Evolutionary conservation across 352 stramenopile genomes (phyloP).

Genomic region (Globisporangium solare): DNA sequence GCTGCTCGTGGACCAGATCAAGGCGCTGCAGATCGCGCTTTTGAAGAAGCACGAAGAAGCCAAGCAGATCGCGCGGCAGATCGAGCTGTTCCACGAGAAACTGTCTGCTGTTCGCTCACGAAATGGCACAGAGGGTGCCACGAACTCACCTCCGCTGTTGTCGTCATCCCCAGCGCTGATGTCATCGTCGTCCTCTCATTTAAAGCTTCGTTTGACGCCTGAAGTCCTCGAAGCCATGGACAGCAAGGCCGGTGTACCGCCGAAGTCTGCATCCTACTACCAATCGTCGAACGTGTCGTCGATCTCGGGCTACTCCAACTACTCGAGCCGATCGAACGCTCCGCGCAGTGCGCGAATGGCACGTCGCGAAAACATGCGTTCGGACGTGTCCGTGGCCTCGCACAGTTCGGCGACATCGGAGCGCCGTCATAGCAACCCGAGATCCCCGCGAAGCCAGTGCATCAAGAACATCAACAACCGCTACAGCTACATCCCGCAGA

Average conservation of each 20-base stretch:
- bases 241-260: slow-evolving; percentile 39
- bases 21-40: slow-evolving; percentile 58
- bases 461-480: slow-evolving; percentile 52
- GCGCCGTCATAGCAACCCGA: slow-evolving; percentile 17
- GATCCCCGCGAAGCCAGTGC: slow-evolving; percentile 35
- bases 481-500: slow-evolving; percentile 68
- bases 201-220: slow-evolving; percentile 48
- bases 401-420: slow-evolving; percentile 49
- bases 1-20: slow-evolving; percentile 57
- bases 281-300: slow-evolving; percentile 63
- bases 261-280: slow-evolving; percentile 40
- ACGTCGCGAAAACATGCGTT: slow-evolving; percentile 19
- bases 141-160: slow-evolving; percentile 11
- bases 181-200: slow-evolving; percentile 6
- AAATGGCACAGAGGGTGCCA: slow-evolving; percentile 2
- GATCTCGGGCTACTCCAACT: slow-evolving; percentile 55
- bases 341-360: slow-evolving; percentile 18
- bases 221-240: slow-evolving; percentile 60
- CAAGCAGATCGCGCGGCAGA: slow-evolving; percentile 53
- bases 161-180: slow-evolving; percentile 7
- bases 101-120: slow-evolving; percentile 36
- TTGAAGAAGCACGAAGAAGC: slow-evolving; percentile 77
- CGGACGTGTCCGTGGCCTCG: slow-evolving; percentile 52
- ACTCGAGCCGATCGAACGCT: slow-evolving; percentile 29
- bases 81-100: slow-evolving; percentile 49